Percentiles rank a stretch among this genome's conserved stretches.
Conservation (phyloP, 805 yeast species). For the Metschnikowia lunata region DNA sequence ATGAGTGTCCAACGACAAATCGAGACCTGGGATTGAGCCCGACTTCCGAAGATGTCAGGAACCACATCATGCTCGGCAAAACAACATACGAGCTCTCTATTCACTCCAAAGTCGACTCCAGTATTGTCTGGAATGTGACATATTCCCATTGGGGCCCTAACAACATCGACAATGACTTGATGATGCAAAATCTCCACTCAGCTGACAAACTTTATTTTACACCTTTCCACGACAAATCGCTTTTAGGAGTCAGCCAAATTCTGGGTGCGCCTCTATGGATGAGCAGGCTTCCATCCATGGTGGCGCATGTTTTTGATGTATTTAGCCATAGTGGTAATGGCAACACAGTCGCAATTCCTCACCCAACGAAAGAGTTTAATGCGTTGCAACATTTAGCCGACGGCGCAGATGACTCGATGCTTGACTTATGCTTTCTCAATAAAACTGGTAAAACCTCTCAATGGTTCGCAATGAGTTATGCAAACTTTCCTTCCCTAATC, state of each 20-base stretch:
- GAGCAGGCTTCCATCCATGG: slow-evolving; percentile 63
- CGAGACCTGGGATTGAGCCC: slow-evolving; percentile 12
- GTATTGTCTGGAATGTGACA: slow-evolving; percentile 73
- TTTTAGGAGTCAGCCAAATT: slow-evolving; percentile 68
- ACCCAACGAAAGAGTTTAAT: slow-evolving; percentile 51
- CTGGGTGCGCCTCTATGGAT: slow-evolving; percentile 80
- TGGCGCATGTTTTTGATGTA: slow-evolving; percentile 78
- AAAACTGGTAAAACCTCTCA: slow-evolving; percentile 58
- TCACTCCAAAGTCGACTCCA: slow-evolving; percentile 61
- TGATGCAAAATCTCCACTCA: slow-evolving; percentile 47
- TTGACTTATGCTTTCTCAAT: slow-evolving; percentile 54
- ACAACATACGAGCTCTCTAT: slow-evolving; percentile 71
- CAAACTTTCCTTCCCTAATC: slow-evolving; percentile 75
- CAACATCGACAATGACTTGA: slow-evolving; percentile 62
- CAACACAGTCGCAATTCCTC: slow-evolving; percentile 57
- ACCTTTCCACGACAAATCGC: slow-evolving; percentile 76
- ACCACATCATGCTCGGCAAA: slow-evolving; percentile 58
- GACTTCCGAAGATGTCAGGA: slow-evolving; percentile 15
- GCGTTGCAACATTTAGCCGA: slow-evolving; percentile 24
- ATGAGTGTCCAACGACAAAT: slow-evolving; percentile 34
- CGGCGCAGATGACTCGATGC: slow-evolving; percentile 16
- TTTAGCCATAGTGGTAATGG: slow-evolving; percentile 28
- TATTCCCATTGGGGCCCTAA: slow-evolving; percentile 92
- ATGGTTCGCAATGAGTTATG: slow-evolving; percentile 85
- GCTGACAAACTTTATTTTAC: slow-evolving; percentile 73